Conservation (phyloP, 2,329 filamentous ascomycete genomes). For the Neonectria punicea region DNA sequence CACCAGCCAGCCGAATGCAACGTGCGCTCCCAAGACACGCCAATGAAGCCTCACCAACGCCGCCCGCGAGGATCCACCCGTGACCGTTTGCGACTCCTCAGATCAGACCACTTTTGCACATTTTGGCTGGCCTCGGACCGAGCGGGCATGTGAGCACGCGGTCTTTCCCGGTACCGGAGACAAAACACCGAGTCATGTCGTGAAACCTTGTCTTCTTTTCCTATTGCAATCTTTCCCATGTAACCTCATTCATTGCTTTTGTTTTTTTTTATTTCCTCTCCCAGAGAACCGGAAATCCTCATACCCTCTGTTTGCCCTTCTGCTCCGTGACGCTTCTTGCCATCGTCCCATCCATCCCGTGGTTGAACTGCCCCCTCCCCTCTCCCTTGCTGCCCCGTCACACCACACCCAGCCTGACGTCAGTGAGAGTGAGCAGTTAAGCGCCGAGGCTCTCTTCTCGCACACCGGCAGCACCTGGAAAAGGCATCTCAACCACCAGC, state of each 20-base stretch:
- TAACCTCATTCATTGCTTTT: conserved; percentile 15
- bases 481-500: background rate
- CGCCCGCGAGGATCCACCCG: conserved; percentile 7
- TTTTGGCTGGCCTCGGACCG: conserved; percentile 17
- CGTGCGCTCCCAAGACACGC: background rate
- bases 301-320: background rate
- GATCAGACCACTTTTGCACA: conserved; percentile 24
- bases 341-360: background rate
- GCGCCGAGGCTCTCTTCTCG: background rate
- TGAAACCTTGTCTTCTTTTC: conserved; percentile 3
- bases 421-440: background rate
- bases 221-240: conserved; percentile 11
- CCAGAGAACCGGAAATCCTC: background rate
- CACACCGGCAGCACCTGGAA: background rate
- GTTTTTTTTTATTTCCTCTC: background rate
- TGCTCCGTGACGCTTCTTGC: background rate
- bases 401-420: background rate
- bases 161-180: conserved; percentile 25
- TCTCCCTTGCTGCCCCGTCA: background rate
- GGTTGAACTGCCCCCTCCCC: background rate
- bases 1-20: conserved; percentile 16
- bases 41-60: background rate
- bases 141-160: conserved; percentile 26
- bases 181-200: conserved; percentile 13
- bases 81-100: conserved; percentile 6